A percentile compares a stretch with the other conserved stretches of the same genome.
Conservation (phyloP, 2,329 filamentous ascomycete species). For the Apiospora rasikravindrae region DNA sequence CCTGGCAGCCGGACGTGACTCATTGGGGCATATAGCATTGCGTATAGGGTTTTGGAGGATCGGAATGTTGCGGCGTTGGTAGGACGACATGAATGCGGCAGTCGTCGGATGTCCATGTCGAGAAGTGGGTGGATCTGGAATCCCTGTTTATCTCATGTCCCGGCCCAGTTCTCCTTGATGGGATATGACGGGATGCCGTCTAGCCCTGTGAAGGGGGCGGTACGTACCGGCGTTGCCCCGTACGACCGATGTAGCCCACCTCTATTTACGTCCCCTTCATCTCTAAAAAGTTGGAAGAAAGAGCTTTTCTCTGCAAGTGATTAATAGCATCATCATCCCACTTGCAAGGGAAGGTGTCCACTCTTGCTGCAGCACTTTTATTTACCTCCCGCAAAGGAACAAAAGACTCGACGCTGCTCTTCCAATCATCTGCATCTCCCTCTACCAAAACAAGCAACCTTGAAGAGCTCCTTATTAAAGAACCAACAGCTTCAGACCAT, state of each 20-base stretch:
- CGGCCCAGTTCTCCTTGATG: neutral
- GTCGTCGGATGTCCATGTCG: slow-evolving; percentile 1
- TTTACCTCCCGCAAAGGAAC: neutral
- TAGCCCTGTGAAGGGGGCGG: neutral
- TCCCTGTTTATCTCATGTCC: neutral
- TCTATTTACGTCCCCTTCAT: slow-evolving; percentile 4
- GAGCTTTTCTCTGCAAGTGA: neutral
- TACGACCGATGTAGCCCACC: neutral
- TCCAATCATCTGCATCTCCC: slow-evolving; percentile 2
- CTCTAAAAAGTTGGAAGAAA: slow-evolving; percentile 11
- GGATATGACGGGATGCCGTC: neutral
- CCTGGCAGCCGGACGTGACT: neutral
- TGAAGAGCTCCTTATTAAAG: neutral
- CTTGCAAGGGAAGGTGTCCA: slow-evolving; percentile 16
- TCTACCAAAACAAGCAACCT: slow-evolving; percentile 1
- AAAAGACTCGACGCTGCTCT: neutral
- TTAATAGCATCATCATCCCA: neutral
- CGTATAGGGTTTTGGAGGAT: slow-evolving; percentile 6
- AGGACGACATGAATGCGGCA: slow-evolving; percentile 1
- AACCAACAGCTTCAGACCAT: neutral
- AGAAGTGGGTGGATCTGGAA: neutral
- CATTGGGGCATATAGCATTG: neutral
- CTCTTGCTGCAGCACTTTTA: slow-evolving; percentile 1
- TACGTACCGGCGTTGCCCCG: slow-evolving; percentile 4
- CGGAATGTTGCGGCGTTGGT: slow-evolving; percentile 1